Percentiles rank a stretch among this genome's conserved stretches.
These are phyloP conservation scores for Penicillium brasilianum DNA, from an alignment of 2,329 filamentous ascomycete species.

Conservation along the genomic window DNA sequence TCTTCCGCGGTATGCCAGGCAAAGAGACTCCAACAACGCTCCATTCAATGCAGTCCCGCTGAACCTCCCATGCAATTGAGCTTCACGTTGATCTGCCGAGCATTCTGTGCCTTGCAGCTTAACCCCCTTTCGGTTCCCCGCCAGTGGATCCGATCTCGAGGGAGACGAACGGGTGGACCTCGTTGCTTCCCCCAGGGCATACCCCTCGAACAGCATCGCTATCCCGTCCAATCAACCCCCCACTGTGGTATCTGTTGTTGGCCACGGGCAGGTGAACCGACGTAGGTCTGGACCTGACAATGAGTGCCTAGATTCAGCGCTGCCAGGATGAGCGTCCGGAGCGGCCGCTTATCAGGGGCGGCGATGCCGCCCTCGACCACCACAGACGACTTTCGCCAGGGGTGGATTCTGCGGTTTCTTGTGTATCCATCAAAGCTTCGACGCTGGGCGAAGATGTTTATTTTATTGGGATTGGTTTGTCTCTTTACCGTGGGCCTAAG, in stretches of 20 bases:
- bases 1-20: constrained; percentile 21
- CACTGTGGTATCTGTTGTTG: constrained; percentile 5
- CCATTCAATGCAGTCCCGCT: background rate
- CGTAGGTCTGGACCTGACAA: constrained; percentile 28
- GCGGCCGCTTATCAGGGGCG: constrained; percentile 30
- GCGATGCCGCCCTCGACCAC: constrained; percentile 23
- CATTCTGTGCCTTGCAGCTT: constrained; percentile 30
- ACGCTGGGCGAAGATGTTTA: constrained; percentile 32
- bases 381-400: constrained; percentile 22
- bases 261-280: constrained; percentile 24
- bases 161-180: constrained; percentile 21
- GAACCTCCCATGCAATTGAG: background rate
- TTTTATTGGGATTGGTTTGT: constrained; percentile 25
- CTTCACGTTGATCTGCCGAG: constrained; percentile 9
- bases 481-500: constrained; percentile 26
- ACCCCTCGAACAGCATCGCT: constrained; percentile 22
- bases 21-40: background rate
- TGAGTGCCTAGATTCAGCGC: constrained; percentile 27
- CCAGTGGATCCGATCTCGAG: constrained; percentile 12
- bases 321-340: constrained; percentile 29
- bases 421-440: constrained; percentile 26
- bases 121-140: constrained; percentile 10
- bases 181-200: constrained; percentile 27
- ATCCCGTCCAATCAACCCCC: constrained; percentile 16
- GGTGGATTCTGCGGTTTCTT: constrained; percentile 22